Evolutionary conservation across 2,329 filamentous ascomycete species (phyloP), one percentile per base, ranked within the genome.

Genomic region (Plenodomus biglobosus): DNA sequence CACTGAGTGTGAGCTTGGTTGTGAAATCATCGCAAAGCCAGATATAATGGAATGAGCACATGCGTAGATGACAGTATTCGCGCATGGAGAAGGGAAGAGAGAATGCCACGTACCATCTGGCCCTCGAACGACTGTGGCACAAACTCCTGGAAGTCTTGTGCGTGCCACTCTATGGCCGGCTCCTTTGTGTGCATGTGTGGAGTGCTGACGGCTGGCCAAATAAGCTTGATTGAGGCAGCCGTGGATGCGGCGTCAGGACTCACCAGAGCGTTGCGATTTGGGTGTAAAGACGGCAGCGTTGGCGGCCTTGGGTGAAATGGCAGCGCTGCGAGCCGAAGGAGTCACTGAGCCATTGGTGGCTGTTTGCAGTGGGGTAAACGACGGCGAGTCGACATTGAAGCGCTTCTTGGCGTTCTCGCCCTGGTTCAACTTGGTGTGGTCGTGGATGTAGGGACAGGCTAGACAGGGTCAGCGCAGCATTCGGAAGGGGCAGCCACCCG

Each of bases 341-440:
- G 80, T 72, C 42, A 69, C 69, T 42, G 64, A 53, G 17, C 75
- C 78, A 62, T 78, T 77, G 21, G 75, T 73, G 49, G 73, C 75
- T 11, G 78, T 69, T 48, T 77, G 74, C 36, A 82, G 75, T 32
- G 92, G 92, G 0, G 90, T 96, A 71, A 99, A 99, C 40, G 92
- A 90, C 11, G 94, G 92, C 8, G 94, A 97, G 65, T 97, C 94
- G 66, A 96, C 94, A 72, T 95, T 99, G 59, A 99, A 80, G 21
- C 87, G 79, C 72, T 91, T 94, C 73, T 90, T 90, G 27, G 61
- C 58, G 50, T 70, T 75, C 47, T 84, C 82, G 65, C 73, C 64
- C 64, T 78, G 77, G 68, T 75, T 76, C 55, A 77, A 75, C 73
- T 85, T 90, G 60, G 83, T 80, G 50, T 85, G 83, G 59, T 94